Base-by-base conservation (phyloP, 2,329 filamentous ascomycete genomes). In the Xylaria arbuscula region DNA sequence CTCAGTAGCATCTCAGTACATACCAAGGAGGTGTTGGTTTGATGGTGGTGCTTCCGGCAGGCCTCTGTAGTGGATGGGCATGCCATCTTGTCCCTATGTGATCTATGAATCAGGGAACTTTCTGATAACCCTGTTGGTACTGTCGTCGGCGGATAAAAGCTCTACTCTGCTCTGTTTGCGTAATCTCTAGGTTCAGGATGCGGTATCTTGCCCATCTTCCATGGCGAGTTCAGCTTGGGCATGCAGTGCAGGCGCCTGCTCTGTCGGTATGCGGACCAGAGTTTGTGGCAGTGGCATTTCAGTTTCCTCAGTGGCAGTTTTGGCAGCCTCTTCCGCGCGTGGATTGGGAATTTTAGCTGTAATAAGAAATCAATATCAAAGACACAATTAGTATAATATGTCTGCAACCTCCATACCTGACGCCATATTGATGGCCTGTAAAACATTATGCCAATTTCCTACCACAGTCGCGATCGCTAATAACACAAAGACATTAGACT, bases 391-490 rank as follows among this genome's bases (percentile, higher is more conserved):
- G 38, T 28, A 48, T 47, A n/a, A 48, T 11, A 45, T 60, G 61
- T n/a, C 17, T 68, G 60, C 69, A 8, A 17, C 40, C 22, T 67
- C 45, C 89, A 76, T 85, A 94, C 92, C 87, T 68, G 92, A 94
- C 70, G 93, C 93, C 92, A 96, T 94, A 76, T 92, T 92, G 76
- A 97, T 94, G 50, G 92, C 92, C 72, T 91, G 86, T 68, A 97
- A 85, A 72, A 97, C 93, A 74, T 93, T 94, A 79, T 94, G 91
- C 93, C 93, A 97, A 79, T 96, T 97, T 62, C 90, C 88, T 78
- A 97, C 84, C 24, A 97, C 93, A n/a, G 90, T 87, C 47, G 93
- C 93, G 75, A 97, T 93, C 68, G 92, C 92, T 93, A 78, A 63
- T 62, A 48, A 55, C 58, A 70, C 73, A 45, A 60, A 64, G 68